These are phyloP conservation scores for Trichosporon sp. DNA, from an alignment of 1,284 basidiomycete species.

Conservation along the genomic window DNA sequence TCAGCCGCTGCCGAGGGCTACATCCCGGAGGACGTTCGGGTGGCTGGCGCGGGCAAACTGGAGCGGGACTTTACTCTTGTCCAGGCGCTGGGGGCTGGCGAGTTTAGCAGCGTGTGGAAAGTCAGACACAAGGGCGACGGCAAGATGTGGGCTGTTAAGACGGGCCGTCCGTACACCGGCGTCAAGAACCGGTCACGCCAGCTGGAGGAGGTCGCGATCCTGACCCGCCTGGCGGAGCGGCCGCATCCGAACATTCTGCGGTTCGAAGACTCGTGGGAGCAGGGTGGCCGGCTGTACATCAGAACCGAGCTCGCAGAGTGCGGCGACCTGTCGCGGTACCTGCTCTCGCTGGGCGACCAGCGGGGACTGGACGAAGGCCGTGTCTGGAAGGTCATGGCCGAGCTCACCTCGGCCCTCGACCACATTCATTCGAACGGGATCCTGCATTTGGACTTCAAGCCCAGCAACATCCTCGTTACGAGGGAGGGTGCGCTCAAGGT, in stretches of 20 bases:
- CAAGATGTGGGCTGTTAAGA: constrained; percentile 81
- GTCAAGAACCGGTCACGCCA: constrained; percentile 70
- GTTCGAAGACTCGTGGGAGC: constrained; percentile 94
- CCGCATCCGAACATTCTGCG: constrained; percentile 73
- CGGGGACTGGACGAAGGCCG: constrained; percentile 80
- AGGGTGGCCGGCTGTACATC: constrained; percentile 78
- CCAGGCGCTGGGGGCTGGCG: constrained; percentile 79
- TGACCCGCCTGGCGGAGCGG: constrained; percentile 63
- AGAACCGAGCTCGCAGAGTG: constrained; percentile 87
- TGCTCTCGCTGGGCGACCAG: constrained; percentile 83
- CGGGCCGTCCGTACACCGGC: constrained; percentile 86
- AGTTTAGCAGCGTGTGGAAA: constrained; percentile 91
- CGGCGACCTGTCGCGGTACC: constrained; percentile 83
- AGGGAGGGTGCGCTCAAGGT: constrained; percentile 85
- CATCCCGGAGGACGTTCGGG: constrained; percentile 8
- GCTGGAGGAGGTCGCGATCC: constrained; percentile 87
- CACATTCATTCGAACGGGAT: constrained; percentile 84
- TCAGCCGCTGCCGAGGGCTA: constrained; percentile 11
- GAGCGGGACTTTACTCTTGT: constrained; percentile 63
- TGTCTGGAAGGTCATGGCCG: constrained; percentile 91
- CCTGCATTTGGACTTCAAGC: constrained; percentile 94
- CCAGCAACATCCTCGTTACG: constrained; percentile 91
- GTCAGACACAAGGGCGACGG: constrained; percentile 64
- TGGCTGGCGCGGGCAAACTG: constrained; percentile 27
- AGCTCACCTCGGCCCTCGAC: constrained; percentile 70